These are phyloP conservation scores for Pleodorina starrii DNA, from an alignment of 139 green algal species.

Conservation along the genomic window DNA sequence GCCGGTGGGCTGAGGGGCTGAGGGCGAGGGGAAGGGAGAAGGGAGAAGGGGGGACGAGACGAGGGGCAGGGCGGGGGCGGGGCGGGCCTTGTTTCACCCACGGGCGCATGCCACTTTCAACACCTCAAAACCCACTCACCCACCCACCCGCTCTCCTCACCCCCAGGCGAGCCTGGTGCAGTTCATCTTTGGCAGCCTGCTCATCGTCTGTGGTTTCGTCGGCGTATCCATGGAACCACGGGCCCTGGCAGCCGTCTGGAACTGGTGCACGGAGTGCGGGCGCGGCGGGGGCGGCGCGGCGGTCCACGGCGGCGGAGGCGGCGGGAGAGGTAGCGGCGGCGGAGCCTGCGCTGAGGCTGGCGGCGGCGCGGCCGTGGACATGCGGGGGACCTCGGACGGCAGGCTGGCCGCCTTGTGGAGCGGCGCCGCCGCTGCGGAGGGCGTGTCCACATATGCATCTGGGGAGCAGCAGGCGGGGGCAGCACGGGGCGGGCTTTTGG, in stretches of 20 bases:
- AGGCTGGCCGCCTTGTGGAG: no score
- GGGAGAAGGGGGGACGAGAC: not conserved
- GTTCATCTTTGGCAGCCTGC: conserved; percentile 20
- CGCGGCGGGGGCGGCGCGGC: not conserved
- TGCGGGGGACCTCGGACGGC: no score
- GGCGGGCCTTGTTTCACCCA: no score
- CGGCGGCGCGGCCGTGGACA: no score
- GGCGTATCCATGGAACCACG: conserved; percentile 25
- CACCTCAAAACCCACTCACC: no score
- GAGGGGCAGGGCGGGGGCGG: no score
- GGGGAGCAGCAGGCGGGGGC: not conserved
- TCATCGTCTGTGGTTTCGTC: conserved; percentile 39
- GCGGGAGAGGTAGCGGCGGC: not conserved
- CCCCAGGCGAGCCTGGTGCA: conserved; percentile 9
- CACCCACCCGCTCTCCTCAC: not conserved
- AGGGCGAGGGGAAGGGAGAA: not conserved
- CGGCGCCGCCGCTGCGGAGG: no score
- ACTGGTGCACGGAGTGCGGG: not conserved
- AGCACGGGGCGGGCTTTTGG: no score
- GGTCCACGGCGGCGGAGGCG: not conserved
- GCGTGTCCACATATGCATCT: no score
- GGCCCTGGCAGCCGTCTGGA: not conserved
- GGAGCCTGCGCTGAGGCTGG: no score
- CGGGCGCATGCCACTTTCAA: no score
- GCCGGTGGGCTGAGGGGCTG: not conserved